Percentiles rank a stretch among this genome's conserved stretches.
These are phyloP conservation scores for Echinosophora koreensis DNA, from an alignment of 306 rosid genomes.

Conservation along the genomic window DNA sequence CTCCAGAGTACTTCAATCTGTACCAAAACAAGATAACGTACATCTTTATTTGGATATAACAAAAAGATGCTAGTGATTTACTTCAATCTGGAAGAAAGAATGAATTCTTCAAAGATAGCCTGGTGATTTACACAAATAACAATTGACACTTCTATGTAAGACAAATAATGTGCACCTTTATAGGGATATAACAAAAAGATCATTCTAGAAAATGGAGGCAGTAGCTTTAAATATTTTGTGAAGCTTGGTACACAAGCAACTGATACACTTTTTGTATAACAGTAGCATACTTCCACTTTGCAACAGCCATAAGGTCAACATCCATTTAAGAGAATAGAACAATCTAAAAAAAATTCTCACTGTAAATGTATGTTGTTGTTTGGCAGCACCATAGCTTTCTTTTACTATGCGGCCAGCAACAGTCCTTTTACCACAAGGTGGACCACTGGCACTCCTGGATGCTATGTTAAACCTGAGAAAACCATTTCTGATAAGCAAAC, in stretches of 20 bases:
- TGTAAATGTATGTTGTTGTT: slow-evolving; percentile 92
- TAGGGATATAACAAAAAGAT: slow-evolving; percentile 11
- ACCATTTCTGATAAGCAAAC: slow-evolving; percentile 23
- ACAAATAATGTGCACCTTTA: slow-evolving; percentile 8
- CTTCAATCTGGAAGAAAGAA: slow-evolving; percentile 2
- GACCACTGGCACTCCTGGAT: slow-evolving; percentile 78
- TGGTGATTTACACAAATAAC: neutral
- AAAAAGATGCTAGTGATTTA: too few relatives aligned
- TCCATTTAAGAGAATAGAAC: slow-evolving; percentile 22
- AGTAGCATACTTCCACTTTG: neutral
- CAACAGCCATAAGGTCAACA: slow-evolving; percentile 14
- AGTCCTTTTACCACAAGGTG: slow-evolving; percentile 77
- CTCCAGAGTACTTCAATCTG: slow-evolving; percentile 98
- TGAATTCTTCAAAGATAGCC: slow-evolving; percentile 14
- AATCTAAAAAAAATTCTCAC: slow-evolving; percentile 55
- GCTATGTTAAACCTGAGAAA: slow-evolving; percentile 75
- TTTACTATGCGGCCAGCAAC: slow-evolving; percentile 91
- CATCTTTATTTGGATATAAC: too few relatives aligned
- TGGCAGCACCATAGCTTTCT: slow-evolving; percentile 92
- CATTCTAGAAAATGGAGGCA: slow-evolving; percentile 5
- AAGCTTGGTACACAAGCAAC: neutral
- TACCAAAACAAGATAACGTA: neutral
- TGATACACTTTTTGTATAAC: neutral
- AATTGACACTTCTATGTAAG: slow-evolving; percentile 13
- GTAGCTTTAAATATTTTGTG: slow-evolving; percentile 2